Conservation (phyloP, 495 filamentous ascomycete species). For the Tetracladium setigerum region DNA sequence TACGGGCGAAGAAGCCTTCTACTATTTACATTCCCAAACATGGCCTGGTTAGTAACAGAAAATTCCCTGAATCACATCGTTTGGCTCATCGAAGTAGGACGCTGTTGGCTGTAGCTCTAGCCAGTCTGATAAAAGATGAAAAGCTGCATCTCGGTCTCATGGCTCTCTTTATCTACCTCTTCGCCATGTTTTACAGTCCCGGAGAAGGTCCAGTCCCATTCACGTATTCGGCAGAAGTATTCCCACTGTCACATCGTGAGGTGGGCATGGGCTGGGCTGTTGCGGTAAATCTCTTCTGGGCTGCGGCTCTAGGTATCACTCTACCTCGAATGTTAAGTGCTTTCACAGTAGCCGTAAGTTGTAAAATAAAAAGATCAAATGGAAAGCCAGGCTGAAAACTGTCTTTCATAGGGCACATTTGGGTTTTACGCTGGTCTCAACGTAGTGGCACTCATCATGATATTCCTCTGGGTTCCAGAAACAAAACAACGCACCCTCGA, state of each 20-base stretch:
- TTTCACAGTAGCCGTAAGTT: constrained; percentile 31
- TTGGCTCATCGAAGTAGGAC: constrained; percentile 14
- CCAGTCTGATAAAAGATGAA: constrained; percentile 53
- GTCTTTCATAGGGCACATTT: constrained; percentile 43
- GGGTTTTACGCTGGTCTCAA: constrained; percentile 57
- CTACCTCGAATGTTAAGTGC: constrained; percentile 55
- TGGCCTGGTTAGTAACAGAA: constrained; percentile 48
- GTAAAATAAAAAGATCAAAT: neutral
- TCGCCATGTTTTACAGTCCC: constrained; percentile 65
- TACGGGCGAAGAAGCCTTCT: constrained; percentile 71
- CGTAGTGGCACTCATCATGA: constrained; percentile 52
- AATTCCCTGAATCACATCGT: too few relatives aligned
- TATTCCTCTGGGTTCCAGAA: constrained; percentile 61
- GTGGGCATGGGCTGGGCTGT: constrained; percentile 70
- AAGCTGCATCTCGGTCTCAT: constrained; percentile 53
- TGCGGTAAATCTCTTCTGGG: constrained; percentile 61
- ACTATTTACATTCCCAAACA: constrained; percentile 79
- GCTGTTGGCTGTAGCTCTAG: constrained; percentile 63
- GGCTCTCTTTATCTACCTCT: constrained; percentile 65
- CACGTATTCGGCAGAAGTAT: constrained; percentile 73
- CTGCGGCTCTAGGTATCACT: constrained; percentile 53
- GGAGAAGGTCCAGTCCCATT: constrained; percentile 82
- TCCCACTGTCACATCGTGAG: constrained; percentile 66
- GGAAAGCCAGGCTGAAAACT: neutral
- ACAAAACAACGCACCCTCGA: constrained; percentile 65